Evolutionary conservation across 805 yeast species (phyloP).

Genomic region (Yamadazyma endophytica): DNA sequence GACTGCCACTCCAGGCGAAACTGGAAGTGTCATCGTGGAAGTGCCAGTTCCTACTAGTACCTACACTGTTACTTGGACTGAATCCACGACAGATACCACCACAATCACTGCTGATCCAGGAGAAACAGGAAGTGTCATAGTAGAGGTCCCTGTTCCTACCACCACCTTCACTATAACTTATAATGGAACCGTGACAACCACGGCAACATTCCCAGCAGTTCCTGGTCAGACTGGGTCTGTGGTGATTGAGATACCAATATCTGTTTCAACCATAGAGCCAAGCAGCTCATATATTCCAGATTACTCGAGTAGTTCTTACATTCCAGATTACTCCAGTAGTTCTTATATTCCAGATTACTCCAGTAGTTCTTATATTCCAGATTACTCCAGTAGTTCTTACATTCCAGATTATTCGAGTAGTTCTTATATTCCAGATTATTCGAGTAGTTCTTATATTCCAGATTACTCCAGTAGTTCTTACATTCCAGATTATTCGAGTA

Average conservation of each 20-base stretch:
- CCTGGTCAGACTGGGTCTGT: constrained; percentile 18
- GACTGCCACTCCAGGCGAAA: constrained; percentile 14
- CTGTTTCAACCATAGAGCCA: constrained; percentile 16
- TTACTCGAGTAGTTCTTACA: too few relatives aligned
- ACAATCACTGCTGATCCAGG: constrained; percentile 10
- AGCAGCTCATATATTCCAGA: too few relatives aligned
- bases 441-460: too few relatives aligned
- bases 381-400: too few relatives aligned
- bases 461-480: too few relatives aligned
- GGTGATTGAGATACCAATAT: constrained; percentile 10
- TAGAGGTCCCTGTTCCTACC: constrained; percentile 17
- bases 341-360: too few relatives aligned
- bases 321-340: too few relatives aligned
- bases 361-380: too few relatives aligned
- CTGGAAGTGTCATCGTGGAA: constrained; percentile 15
- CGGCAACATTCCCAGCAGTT: too few relatives aligned
- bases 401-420: too few relatives aligned
- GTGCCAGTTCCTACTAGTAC: constrained; percentile 14
- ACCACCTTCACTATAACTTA: constrained; percentile 10
- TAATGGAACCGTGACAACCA: constrained; percentile 12
- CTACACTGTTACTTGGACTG: constrained; percentile 11
- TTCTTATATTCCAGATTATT: too few relatives aligned
- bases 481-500: too few relatives aligned
- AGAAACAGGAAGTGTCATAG: constrained; percentile 18
- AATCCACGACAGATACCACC: constrained; percentile 6